Evolutionary conservation across 2,329 filamentous ascomycete species (phyloP), one percentile per base, ranked within the genome.

Genomic region (Penicillium sp.): DNA sequence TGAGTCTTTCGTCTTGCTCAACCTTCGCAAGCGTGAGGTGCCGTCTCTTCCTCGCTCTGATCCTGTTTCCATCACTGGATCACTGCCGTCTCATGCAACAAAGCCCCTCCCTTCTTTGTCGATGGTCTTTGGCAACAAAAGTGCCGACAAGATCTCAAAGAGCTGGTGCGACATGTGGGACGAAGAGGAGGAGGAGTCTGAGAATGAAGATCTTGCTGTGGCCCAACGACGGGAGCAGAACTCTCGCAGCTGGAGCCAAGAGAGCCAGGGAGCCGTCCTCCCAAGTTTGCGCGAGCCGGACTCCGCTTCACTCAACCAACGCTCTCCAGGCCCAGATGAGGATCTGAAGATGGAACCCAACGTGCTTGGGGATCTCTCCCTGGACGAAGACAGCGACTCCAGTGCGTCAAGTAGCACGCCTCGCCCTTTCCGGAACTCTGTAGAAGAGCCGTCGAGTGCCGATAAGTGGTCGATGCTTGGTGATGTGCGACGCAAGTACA

Each of bases 141-240:
- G 86, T 16, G 49, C 54, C 61, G 89, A 93, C 45, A 80, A 84
- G 47, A 90, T 95, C 47, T 96, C 94, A 55, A 97, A 97, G 87
- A 97, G 94, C 81, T 99, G 94, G 94, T 96, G 92, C 70, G 94
- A 99, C 74, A 86, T 97, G 74, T 97, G 92, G 88, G 93, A 97
- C 58, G 93, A 97, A 74, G 93, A 97, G 53, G 92, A 68, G 69
- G 93, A 97, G 53, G 92, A 68, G 69, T 80, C 82, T 36, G 84
- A 88, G 67, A 85, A 83, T 62, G 84, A 88, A 71, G 78, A 84
- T 55, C 76, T 82, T 59, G 79, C 79, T 6, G 76, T 89, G 27
- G 84, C 88, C 75, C 79, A 86, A 62, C 78, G 80, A 33, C 79
- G 77, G 60, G 77, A 79, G 71, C 81, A 89, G 68, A 91, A 91